Conservation (phyloP, 192 early-diverging fungal species). For the Umbelopsis sp. region DNA sequence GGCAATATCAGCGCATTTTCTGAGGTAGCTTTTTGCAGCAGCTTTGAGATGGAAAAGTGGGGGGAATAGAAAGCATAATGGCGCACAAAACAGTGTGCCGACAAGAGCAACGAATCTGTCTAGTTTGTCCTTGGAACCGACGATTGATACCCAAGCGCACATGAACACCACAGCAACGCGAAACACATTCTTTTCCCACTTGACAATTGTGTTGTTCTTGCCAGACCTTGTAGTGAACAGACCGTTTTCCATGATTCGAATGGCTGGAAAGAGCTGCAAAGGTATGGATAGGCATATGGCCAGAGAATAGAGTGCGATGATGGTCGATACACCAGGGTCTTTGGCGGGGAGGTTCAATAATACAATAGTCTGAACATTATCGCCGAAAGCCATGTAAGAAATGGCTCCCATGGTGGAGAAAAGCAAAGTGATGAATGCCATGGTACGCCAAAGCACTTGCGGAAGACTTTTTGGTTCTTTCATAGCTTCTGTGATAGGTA, state of each 20-base stretch:
- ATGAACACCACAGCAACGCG: constrained; percentile 57
- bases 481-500: constrained; percentile 61
- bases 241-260: constrained; percentile 69
- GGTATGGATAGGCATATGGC: constrained; percentile 81
- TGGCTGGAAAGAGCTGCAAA: constrained; percentile 70
- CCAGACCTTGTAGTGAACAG: constrained; percentile 58
- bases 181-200: constrained; percentile 78
- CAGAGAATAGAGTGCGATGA: constrained; percentile 73
- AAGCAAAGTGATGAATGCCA: constrained; percentile 46
- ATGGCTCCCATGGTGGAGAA: constrained; percentile 51
- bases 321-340: constrained; percentile 51
- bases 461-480: constrained; percentile 59
- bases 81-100: constrained; percentile 65
- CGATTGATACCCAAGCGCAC: constrained; percentile 62
- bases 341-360: constrained; percentile 69
- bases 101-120: constrained; percentile 75
- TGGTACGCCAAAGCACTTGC: constrained; percentile 46
- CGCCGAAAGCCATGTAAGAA: constrained; percentile 71
- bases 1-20: constrained; percentile 48
- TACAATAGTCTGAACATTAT: constrained; percentile 71
- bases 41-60: constrained; percentile 71
- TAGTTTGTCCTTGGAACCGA: constrained; percentile 60
- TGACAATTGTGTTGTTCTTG: constrained; percentile 58
- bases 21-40: constrained; percentile 36
- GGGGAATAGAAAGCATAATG: constrained; percentile 76